Base-by-base conservation (phyloP, 2,329 filamentous ascomycete genomes). In the Aureobasidium lini region DNA sequence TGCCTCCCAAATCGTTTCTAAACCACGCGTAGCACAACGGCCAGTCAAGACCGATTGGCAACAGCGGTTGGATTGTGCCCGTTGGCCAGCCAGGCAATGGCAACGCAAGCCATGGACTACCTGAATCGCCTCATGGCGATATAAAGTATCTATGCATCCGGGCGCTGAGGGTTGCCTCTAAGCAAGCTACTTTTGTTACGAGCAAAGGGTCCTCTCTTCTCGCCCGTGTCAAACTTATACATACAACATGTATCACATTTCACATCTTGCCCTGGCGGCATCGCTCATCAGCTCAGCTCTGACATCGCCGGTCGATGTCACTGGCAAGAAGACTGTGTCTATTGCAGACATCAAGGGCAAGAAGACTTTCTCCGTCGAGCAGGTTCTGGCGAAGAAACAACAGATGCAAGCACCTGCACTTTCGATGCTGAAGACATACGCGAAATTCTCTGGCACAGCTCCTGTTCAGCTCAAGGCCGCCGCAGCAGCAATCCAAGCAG, bases 351-450 rank as follows among this genome's bases (percentile, higher is more conserved):
- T 44, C 48, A 52, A 58, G 40, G 61, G 61, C 36, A 64, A 65
- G 50, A 62, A 62, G 47, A 62, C 65, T 23, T 70, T 71, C 64
- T 50, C 61, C 18, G 57, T 72, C 60, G 47, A 64, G 34, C 70
- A 73, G 62, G 66, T 70, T 31, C 62, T 72, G 1, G 72, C 75
- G 60, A 64, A 69, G 61, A 78, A 77, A 68, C 70, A 66, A 60
- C 65, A 67, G 61, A 68, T 70, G 61, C 39, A 57, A 39, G 67
- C 73, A 67, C 72, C 36, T 59, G 62, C 40, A 59, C 65, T 57
- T 60, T 72, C 49, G 13, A 63, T 63, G 72, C 70, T 64, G 36
- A 60, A 46, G 53, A 65, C 63, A 32, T 60, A 65, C 52, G 59
- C 52, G 18, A 63, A 63, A 44, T 61, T 63, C 37, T 68, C 69